These are phyloP conservation scores for Phialophora verrucosa DNA, from an alignment of 2,329 filamentous ascomycete species.

Conservation along the genomic window DNA sequence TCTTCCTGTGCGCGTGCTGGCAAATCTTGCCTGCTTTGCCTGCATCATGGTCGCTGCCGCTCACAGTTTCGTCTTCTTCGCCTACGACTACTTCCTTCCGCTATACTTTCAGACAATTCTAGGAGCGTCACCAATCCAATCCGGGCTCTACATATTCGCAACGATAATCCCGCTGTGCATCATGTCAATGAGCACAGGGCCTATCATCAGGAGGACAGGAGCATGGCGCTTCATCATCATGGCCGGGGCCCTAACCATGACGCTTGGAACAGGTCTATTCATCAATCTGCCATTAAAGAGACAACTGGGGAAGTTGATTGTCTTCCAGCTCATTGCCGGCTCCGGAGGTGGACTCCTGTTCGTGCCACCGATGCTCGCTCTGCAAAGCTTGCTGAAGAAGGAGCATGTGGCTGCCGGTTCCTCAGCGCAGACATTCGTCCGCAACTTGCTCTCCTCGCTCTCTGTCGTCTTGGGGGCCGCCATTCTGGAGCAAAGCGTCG, in stretches of 20 bases:
- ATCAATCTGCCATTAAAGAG: slow-evolving; percentile 61
- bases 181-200: slow-evolving; percentile 63
- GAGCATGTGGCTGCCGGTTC: slow-evolving; percentile 51
- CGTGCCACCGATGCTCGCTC: slow-evolving; percentile 60
- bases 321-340: slow-evolving; percentile 63
- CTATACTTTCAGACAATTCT: slow-evolving; percentile 81
- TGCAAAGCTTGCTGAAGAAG: slow-evolving; percentile 57
- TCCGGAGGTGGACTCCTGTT: slow-evolving; percentile 61
- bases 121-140: slow-evolving; percentile 69
- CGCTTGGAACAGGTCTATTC: slow-evolving; percentile 69
- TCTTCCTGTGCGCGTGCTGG: slow-evolving; percentile 70
- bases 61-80: slow-evolving; percentile 15
- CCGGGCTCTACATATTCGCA: slow-evolving; percentile 74
- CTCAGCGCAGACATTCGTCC: not conserved
- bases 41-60: slow-evolving; percentile 60
- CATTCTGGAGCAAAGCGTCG: slow-evolving; percentile 47
- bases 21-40: slow-evolving; percentile 61
- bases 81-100: slow-evolving; percentile 69
- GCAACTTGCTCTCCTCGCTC: slow-evolving; percentile 61
- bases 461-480: slow-evolving; percentile 64
- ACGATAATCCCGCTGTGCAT: slow-evolving; percentile 70
- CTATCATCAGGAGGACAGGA: slow-evolving; percentile 74
- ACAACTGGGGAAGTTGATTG: slow-evolving; percentile 54
- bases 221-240: slow-evolving; percentile 61
- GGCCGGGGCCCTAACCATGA: slow-evolving; percentile 62